These are phyloP conservation scores for Hypocrella siamensis DNA, from an alignment of 2,329 filamentous ascomycete species.

Conservation along the genomic window DNA sequence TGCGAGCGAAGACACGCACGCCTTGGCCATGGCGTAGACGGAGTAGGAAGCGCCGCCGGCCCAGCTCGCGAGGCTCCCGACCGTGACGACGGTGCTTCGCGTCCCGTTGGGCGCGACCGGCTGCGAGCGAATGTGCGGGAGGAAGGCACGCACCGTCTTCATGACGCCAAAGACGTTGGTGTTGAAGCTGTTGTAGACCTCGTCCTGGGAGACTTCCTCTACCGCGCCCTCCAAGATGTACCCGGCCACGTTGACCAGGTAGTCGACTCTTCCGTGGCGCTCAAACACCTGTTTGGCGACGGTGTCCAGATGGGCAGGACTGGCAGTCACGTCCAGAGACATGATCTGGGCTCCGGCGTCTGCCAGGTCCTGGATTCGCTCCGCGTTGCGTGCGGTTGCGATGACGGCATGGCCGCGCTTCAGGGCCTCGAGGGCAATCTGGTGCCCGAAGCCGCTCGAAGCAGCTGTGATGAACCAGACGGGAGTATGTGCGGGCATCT, in stretches of 20 bases:
- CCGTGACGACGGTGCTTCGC: constrained; percentile 21
- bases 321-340: constrained; percentile 29
- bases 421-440: constrained; percentile 27
- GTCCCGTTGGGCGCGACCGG: constrained; percentile 8
- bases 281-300: constrained; percentile 17
- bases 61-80: constrained; percentile 32
- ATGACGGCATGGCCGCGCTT: constrained; percentile 31
- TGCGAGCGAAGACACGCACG: constrained; percentile 25
- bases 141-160: constrained; percentile 30
- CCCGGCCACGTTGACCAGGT: constrained; percentile 31
- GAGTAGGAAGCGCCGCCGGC: constrained; percentile 18
- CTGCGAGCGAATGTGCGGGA: constrained; percentile 29
- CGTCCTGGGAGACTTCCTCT: constrained; percentile 22
- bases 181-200: constrained; percentile 24
- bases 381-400: constrained; percentile 28
- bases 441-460: constrained; percentile 33
- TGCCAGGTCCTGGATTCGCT: constrained; percentile 24
- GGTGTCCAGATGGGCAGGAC: constrained; percentile 18
- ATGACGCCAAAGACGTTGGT: constrained; percentile 38
- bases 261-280: constrained; percentile 24
- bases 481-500: constrained; percentile 8
- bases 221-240: constrained; percentile 25
- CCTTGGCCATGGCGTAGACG: constrained; percentile 29
- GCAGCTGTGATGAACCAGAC: constrained; percentile 39
- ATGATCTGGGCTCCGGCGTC: constrained; percentile 24